Evolutionary conservation across 2,329 filamentous ascomycete species (phyloP).

Genomic region (Malbranchea cinnamomea): DNA sequence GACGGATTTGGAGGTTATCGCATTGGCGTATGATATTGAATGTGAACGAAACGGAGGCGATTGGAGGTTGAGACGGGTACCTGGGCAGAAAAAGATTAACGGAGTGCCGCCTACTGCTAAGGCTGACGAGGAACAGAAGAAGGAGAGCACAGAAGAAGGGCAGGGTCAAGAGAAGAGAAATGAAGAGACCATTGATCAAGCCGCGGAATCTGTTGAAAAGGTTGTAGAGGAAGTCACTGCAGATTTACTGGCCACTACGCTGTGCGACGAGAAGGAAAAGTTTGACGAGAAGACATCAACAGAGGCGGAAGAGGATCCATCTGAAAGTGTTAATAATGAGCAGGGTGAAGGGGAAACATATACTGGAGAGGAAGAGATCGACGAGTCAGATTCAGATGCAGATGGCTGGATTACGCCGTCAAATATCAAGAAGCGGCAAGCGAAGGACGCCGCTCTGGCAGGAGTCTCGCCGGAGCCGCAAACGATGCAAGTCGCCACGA

Average conservation of each 20-base stretch:
- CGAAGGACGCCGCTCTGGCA: conserved; percentile 42
- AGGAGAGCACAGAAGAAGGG: conserved; percentile 11
- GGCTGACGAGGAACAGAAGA: conserved; percentile 22
- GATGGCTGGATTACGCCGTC: conserved; percentile 90
- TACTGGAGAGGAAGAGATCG: conserved; percentile 17
- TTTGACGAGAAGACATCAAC: conserved; percentile 17
- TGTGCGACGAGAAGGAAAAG: conserved; percentile 20
- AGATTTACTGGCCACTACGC: too few species aligned
- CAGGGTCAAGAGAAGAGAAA: conserved; percentile 10
- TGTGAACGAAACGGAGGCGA: conserved; percentile 80
- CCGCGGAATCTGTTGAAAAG: too few species aligned
- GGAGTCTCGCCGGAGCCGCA: conserved; percentile 40
- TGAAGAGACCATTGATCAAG: conserved; percentile 2
- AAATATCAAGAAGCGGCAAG: conserved; percentile 76
- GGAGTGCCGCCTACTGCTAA: conserved; percentile 42
- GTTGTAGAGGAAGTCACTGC: too few species aligned
- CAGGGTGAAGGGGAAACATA: conserved; percentile 12
- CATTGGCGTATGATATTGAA: conserved; percentile 87
- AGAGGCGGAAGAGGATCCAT: conserved; percentile 10
- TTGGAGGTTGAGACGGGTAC: conserved; percentile 65
- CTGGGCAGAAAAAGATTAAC: conserved; percentile 65
- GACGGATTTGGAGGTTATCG: conserved; percentile 79
- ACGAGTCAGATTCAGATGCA: conserved; percentile 31
- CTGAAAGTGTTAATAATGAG: too few species aligned
- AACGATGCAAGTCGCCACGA: conserved; percentile 71